Percentiles rank a stretch among this genome's conserved stretches.
Conservation (phyloP, 108 stramenopile species). For the Cyclotella baltica region DNA sequence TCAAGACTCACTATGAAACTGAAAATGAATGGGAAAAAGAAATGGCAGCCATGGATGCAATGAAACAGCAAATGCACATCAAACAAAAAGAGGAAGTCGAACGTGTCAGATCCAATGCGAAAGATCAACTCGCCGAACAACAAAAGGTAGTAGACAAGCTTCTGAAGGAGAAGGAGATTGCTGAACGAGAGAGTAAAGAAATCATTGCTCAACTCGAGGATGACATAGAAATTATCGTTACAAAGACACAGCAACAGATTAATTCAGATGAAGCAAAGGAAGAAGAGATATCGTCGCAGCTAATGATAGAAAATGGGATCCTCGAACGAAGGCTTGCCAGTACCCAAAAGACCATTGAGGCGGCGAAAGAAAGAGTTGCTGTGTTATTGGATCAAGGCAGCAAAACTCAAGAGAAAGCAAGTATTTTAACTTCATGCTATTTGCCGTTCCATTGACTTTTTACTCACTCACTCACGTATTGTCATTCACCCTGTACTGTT, state of each 20-base stretch:
- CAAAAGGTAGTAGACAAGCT: neutral
- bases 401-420: neutral
- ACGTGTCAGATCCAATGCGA: neutral
- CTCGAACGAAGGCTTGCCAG: neutral
- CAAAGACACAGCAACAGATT: neutral
- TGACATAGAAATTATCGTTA: neutral
- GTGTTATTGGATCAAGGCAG: neutral
- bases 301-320: neutral
- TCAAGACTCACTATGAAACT: too few species aligned
- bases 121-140: neutral
- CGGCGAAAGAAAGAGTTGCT: neutral
- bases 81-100: neutral
- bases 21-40: neutral
- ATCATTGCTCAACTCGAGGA: neutral
- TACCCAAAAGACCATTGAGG: neutral
- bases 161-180: neutral
- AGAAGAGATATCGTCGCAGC: neutral
- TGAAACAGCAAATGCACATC: neutral
- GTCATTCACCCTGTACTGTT: too few species aligned
- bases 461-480: neutral
- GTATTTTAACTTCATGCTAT: neutral
- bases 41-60: neutral
- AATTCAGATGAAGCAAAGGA: neutral
- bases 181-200: conserved; percentile 2
- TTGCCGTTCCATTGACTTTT: neutral